Base-by-base conservation (phyloP, 768 basidiomycete genomes). In the Mycena capillaripes region DNA sequence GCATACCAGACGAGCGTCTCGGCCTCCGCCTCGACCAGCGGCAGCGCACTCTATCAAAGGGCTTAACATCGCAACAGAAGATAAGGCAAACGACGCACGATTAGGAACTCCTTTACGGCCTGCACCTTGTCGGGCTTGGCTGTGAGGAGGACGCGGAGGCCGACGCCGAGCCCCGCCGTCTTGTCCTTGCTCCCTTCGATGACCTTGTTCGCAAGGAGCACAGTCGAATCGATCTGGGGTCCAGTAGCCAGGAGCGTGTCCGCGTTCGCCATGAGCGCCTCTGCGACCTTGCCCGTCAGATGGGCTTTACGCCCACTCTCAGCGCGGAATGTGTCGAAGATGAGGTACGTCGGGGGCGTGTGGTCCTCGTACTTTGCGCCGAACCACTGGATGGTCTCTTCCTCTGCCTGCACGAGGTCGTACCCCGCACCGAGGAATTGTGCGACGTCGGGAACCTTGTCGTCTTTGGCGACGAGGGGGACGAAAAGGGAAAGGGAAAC, bases 301-400 rank as follows among this genome's bases (percentile, higher is more conserved):
- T 86, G 85, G 10, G 81, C 82, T 12, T 72, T 60, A 16, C 84
- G 79, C 5, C 81, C 84, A 25, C 72, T 69, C 60, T 82, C 80
- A 12, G 77, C 75, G 4, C 79, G 78, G 78, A 84, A 85, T 11
- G 84, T 83, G 75, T 85, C 84, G 79, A 86, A 83, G 72, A 84
- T 81, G 48, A 80, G 81, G 74, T 79, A 84, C 12, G 78, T 78
- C 21, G 74, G 63, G 42, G 78, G 75, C 55, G 76, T 58, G 36
- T 73, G 68, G 50, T 69, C 73, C 34, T 72, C 70, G 69, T 81
- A 81, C 66, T 81, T 82, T 36, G 83, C 63, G 8, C 80, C 84
- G 71, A 79, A 84, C 84, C 83, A 85, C 74, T 85, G 83, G 27
- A 79, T 75, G 7, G 84, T 85, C 48, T 80, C 80, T 4, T 81